phyloP scores from a whole-genome alignment of 805 yeast species.

The Tetrapisispora iriomotensis region DNA sequence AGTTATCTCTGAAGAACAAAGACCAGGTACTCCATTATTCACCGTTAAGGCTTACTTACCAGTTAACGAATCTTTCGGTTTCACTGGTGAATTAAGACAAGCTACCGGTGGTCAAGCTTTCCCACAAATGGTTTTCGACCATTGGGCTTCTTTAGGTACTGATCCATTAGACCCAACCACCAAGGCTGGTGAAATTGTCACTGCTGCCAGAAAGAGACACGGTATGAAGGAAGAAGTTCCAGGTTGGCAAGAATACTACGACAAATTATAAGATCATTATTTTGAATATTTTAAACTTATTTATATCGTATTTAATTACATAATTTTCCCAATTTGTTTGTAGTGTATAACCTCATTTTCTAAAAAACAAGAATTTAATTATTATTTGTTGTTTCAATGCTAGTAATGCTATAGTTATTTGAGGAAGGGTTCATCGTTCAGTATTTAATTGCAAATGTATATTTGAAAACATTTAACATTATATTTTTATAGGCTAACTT shows the following conservation, averaged over 20 bases:
- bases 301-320: neutral
- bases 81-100: slow-evolving; percentile 98
- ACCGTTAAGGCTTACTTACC: slow-evolving; percentile 99
- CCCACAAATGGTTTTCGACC: slow-evolving; percentile 99
- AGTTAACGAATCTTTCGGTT: slow-evolving; percentile 99
- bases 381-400: neutral
- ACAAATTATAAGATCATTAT: slow-evolving; percentile 52
- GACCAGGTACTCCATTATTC: slow-evolving; percentile 99
- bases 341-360: slow-evolving; percentile 8
- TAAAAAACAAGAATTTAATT: slow-evolving; percentile 2
- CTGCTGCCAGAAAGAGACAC: slow-evolving; percentile 77
- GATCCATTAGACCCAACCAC: slow-evolving; percentile 80
- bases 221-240: slow-evolving; percentile 96
- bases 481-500: neutral
- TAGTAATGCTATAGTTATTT: no score
- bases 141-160: slow-evolving; percentile 86
- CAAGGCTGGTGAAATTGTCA: slow-evolving; percentile 55
- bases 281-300: neutral
- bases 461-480: no score
- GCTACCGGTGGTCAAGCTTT: slow-evolving; percentile 99
- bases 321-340: slow-evolving; percentile 11
- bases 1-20: slow-evolving; percentile 97
- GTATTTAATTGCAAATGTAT: no score
- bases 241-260: slow-evolving; percentile 98
- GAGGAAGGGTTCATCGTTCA: no score